These are phyloP conservation scores for Penicillium capsulatum DNA, from an alignment of 2,329 filamentous ascomycete genomes.

Conservation along the genomic window DNA sequence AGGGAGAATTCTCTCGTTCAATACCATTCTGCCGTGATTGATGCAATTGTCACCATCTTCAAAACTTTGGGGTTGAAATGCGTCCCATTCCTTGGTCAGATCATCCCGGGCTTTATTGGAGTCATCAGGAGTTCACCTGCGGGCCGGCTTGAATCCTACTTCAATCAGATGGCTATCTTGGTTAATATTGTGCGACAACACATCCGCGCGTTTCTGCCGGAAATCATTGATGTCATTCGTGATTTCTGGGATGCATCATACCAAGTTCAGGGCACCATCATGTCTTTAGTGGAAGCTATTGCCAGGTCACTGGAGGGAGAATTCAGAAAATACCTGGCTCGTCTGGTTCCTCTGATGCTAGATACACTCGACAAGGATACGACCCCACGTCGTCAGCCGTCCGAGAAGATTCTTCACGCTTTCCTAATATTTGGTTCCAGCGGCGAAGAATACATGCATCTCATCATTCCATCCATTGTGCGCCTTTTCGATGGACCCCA, in stretches of 20 bases:
- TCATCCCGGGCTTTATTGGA: slow-evolving; percentile 86
- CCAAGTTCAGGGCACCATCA: slow-evolving; percentile 81
- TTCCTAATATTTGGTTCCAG: slow-evolving; percentile 95
- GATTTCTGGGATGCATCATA: slow-evolving; percentile 84
- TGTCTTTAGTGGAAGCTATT: slow-evolving; percentile 89
- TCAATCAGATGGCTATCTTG: slow-evolving; percentile 89
- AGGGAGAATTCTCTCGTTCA: slow-evolving; percentile 85
- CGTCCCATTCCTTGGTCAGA: slow-evolving; percentile 87
- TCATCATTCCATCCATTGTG: slow-evolving; percentile 94
- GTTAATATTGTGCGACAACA: slow-evolving; percentile 96
- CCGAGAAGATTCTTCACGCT: slow-evolving; percentile 86
- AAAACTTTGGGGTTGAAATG: slow-evolving; percentile 93
- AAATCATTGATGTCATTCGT: slow-evolving; percentile 79
- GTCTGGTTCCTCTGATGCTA: slow-evolving; percentile 87
- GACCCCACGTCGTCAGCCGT: slow-evolving; percentile 70
- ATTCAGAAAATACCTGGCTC: slow-evolving; percentile 93
- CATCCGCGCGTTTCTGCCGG: slow-evolving; percentile 82
- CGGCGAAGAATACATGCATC: slow-evolving; percentile 97
- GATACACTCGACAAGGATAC: slow-evolving; percentile 84
- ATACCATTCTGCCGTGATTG: slow-evolving; percentile 89
- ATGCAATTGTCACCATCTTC: slow-evolving; percentile 98
- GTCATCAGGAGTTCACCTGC: slow-evolving; percentile 80
- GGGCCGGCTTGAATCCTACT: slow-evolving; percentile 85
- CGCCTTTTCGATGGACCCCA: slow-evolving; percentile 86
- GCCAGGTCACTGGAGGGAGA: slow-evolving; percentile 91